A percentile compares a stretch with the other conserved stretches of the same genome.
phyloP scores from a whole-genome alignment of 1,139 yeast species.

The Blastobotrys persicus region DNA sequence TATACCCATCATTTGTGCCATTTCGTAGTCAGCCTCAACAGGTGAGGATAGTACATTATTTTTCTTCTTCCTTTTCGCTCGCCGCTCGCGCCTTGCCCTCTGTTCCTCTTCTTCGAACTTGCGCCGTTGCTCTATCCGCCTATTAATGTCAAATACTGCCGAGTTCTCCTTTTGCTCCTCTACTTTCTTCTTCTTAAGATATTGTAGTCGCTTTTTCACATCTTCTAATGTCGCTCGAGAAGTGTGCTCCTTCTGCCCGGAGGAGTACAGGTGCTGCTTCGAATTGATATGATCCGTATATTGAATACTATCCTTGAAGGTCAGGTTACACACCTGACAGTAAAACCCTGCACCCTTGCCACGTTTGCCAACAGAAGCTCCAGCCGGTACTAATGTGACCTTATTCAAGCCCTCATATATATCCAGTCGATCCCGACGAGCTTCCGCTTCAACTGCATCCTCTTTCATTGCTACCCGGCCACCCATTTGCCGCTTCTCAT shows the following conservation, averaged over 20 bases:
- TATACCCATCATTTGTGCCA: slow-evolving; percentile 60
- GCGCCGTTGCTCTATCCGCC: slow-evolving; percentile 46
- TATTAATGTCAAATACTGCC: slow-evolving; percentile 43
- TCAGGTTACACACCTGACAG: slow-evolving; percentile 75
- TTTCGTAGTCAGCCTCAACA: slow-evolving; percentile 31
- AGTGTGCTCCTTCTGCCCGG: slow-evolving; percentile 35
- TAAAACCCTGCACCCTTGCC: slow-evolving; percentile 78
- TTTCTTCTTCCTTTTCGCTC: slow-evolving; percentile 28
- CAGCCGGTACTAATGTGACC: slow-evolving; percentile 45
- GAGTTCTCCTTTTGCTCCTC: slow-evolving; percentile 42
- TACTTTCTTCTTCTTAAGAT: slow-evolving; percentile 33
- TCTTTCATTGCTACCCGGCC: slow-evolving; percentile 26
- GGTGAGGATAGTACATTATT: slow-evolving; percentile 24
- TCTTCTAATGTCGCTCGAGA: slow-evolving; percentile 39
- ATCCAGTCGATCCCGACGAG: slow-evolving; percentile 36
- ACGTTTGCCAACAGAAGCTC: slow-evolving; percentile 44
- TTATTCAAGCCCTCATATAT: slow-evolving; percentile 46
- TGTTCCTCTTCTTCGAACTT: slow-evolving; percentile 42
- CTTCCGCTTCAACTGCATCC: slow-evolving; percentile 29
- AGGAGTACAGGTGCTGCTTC: slow-evolving; percentile 39
- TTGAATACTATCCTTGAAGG: slow-evolving; percentile 78
- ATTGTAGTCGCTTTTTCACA: slow-evolving; percentile 36
- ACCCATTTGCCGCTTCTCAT: background rate
- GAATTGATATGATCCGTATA: slow-evolving; percentile 82
- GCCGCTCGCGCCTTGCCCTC: slow-evolving; percentile 25